These are phyloP conservation scores for Phytomonas sp. DNA, from an alignment of 208 protist species.

Conservation along the genomic window DNA sequence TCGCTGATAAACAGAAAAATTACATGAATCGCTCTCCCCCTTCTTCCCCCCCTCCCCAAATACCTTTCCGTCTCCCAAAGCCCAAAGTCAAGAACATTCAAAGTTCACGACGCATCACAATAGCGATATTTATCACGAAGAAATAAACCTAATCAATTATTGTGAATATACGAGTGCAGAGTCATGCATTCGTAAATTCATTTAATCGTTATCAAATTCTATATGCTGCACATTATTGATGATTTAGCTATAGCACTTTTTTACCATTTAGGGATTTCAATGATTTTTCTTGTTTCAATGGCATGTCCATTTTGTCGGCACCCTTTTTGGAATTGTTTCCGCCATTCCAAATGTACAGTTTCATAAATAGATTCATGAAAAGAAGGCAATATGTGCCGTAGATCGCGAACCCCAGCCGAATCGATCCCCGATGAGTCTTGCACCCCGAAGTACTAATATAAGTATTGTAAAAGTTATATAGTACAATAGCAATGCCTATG, in stretches of 20 bases:
- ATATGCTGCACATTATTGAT: neutral
- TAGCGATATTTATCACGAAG: no score
- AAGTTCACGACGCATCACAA: no score
- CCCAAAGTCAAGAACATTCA: no score
- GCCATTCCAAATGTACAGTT: conserved; percentile 28
- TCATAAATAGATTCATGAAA: conserved; percentile 67
- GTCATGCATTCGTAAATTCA: neutral
- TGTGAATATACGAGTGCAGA: neutral
- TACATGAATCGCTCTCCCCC: no score
- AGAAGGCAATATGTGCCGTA: conserved; percentile 86
- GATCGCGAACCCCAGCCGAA: conserved; percentile 72
- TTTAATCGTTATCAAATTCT: neutral
- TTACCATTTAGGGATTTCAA: neutral
- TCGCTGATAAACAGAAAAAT: no score
- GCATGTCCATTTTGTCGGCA: neutral
- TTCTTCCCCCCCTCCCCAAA: no score
- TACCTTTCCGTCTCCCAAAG: no score
- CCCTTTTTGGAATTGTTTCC: conserved; percentile 6
- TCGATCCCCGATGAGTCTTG: conserved; percentile 21
- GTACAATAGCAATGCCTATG: conserved; percentile 57
- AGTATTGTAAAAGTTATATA: conserved; percentile 37
- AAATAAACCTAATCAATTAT: neutral
- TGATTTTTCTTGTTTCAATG: neutral
- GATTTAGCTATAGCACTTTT: neutral
- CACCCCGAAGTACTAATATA: conserved; percentile 12